These are phyloP conservation scores for Nannochloropsis oceanica DNA, from an alignment of 108 stramenopile genomes.

Conservation along the genomic window DNA sequence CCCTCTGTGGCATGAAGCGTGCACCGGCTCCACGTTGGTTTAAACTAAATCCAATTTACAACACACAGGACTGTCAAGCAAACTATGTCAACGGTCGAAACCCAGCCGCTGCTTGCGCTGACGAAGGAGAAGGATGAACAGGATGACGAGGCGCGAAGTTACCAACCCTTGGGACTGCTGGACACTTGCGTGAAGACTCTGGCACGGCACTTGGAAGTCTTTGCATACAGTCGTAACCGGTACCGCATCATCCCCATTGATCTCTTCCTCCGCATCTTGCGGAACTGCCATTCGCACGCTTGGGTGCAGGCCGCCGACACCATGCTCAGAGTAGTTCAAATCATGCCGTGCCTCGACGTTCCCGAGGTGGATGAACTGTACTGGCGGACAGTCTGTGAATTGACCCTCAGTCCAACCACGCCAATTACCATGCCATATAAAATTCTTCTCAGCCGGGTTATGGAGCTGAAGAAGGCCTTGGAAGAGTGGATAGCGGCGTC, in stretches of 20 bases:
- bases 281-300: neutral
- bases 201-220: neutral
- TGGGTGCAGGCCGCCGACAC: neutral
- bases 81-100: no score
- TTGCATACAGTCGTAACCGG: neutral
- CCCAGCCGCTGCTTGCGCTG: no score
- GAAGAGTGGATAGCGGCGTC: neutral
- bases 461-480: neutral
- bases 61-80: no score
- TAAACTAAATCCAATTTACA: no score
- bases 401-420: neutral
- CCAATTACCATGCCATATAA: neutral
- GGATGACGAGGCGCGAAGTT: neutral
- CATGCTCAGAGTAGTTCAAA: neutral
- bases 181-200: neutral
- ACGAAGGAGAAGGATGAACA: no score
- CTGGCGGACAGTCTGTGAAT: neutral
- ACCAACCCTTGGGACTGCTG: neutral
- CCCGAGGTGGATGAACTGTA: neutral
- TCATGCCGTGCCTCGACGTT: neutral
- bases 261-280: neutral
- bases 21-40: no score
- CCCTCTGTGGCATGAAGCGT: no score
- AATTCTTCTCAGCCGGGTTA: neutral
- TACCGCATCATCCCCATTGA: neutral